These are phyloP conservation scores for Ophiostoma sp. DNA, from an alignment of 2,329 filamentous ascomycete species.

Conservation along the genomic window DNA sequence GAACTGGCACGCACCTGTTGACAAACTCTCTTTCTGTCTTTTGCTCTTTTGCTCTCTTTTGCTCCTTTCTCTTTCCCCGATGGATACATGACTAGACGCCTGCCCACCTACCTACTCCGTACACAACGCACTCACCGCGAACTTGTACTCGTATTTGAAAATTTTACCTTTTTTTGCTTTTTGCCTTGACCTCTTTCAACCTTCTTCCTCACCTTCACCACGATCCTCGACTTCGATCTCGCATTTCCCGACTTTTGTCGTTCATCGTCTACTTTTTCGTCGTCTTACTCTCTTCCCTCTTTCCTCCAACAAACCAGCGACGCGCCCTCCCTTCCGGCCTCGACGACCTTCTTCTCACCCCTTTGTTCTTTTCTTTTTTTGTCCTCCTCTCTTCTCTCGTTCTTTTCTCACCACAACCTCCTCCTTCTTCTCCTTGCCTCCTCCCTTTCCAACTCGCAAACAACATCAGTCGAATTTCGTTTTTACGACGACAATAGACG, in stretches of 20 bases:
- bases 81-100: conserved; percentile 27
- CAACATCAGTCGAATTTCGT: neutral
- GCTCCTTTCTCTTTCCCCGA: too few relatives aligned
- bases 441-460: neutral
- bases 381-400: neutral
- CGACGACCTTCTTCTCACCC: neutral
- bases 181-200: neutral
- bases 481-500: neutral
- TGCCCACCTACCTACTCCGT: conserved; percentile 22
- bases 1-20: conserved; percentile 15
- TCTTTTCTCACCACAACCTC: too few relatives aligned
- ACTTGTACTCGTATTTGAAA: conserved; percentile 10
- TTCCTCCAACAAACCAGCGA: neutral
- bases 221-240: neutral
- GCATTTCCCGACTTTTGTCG: neutral
- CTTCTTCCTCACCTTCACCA: neutral
- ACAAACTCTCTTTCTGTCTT: conserved; percentile 22
- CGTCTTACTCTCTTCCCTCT: neutral
- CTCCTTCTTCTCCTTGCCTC: neutral
- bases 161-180: neutral
- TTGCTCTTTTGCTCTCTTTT: too few relatives aligned
- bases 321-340: neutral
- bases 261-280: neutral
- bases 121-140: neutral
- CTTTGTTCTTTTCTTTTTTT: neutral